Percentiles rank a stretch among this genome's conserved stretches.
Evolutionary conservation across 495 filamentous ascomycete genomes (phyloP).

Genomic region (Mytilinidion resinicola): DNA sequence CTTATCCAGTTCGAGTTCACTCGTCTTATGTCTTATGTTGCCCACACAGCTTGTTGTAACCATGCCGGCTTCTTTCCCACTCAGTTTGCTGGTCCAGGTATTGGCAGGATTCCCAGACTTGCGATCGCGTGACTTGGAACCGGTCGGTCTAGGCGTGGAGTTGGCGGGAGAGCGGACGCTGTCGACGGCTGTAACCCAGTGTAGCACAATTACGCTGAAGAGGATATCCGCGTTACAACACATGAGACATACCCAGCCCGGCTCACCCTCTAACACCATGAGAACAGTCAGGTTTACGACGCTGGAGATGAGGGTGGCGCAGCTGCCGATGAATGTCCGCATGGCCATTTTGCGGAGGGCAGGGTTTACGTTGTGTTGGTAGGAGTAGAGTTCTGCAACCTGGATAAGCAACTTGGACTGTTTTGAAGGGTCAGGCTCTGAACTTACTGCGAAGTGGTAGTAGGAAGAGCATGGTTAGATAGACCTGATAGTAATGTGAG

Average conservation of each 20-base stretch:
- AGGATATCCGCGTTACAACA: constrained; percentile 52
- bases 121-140: background rate
- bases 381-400: constrained; percentile 38
- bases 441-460: constrained; percentile 42
- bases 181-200: constrained; percentile 50
- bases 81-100: background rate
- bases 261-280: constrained; percentile 47
- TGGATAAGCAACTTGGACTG: background rate
- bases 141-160: background rate
- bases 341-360: constrained; percentile 39
- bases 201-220: constrained; percentile 47
- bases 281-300: constrained; percentile 49
- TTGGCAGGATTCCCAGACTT: background rate
- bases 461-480: constrained; percentile 48
- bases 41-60: background rate
- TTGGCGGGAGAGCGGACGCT: constrained; percentile 15
- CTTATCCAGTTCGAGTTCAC: constrained; percentile 8
- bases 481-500: constrained; percentile 33
- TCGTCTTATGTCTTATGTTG: background rate
- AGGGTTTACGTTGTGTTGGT: constrained; percentile 35
- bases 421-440: background rate
- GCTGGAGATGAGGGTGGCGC: constrained; percentile 44
- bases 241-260: constrained; percentile 52
- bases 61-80: background rate
- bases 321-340: constrained; percentile 46